phyloP scores from a whole-genome alignment of 805 yeast genomes.

The Saccharomycopsis olivae region DNA sequence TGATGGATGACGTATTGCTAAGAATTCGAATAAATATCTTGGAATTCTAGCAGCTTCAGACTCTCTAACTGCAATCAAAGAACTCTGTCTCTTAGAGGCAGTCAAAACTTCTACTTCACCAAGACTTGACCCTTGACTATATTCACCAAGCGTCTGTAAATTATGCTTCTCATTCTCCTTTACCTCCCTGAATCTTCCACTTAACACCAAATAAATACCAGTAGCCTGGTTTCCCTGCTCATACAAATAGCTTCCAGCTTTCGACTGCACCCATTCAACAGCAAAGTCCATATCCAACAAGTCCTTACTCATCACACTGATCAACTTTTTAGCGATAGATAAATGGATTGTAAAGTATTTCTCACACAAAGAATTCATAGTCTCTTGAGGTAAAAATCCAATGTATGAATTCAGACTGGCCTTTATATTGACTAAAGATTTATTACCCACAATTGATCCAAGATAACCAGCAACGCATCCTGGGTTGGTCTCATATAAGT shows the following conservation, averaged over 20 bases:
- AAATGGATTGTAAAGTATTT: conserved; percentile 66
- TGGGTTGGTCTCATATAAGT: conserved; percentile 46
- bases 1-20: conserved; percentile 77
- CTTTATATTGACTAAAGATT: conserved; percentile 61
- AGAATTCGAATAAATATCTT: conserved; percentile 72
- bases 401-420: conserved; percentile 55
- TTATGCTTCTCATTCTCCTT: conserved; percentile 19
- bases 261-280: conserved; percentile 85
- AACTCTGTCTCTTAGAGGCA: conserved; percentile 54
- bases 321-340: conserved; percentile 65
- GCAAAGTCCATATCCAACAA: conserved; percentile 79
- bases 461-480: conserved; percentile 88
- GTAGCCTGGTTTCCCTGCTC: conserved; percentile 81
- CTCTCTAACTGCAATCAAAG: conserved; percentile 81
- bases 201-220: conserved; percentile 80
- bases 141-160: conserved; percentile 48
- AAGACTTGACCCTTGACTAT: conserved; percentile 88
- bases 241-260: conserved; percentile 76
- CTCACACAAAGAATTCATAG: conserved; percentile 59
- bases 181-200: conserved; percentile 75
- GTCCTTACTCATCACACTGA: conserved; percentile 54
- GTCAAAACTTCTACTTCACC: conserved; percentile 94
- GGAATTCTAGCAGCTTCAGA: conserved; percentile 93
- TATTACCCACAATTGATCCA: conserved; percentile 68
- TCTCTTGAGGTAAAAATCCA: conserved; percentile 57